phyloP scores from a whole-genome alignment of 768 basidiomycete species.

The Obba rivulosa region DNA sequence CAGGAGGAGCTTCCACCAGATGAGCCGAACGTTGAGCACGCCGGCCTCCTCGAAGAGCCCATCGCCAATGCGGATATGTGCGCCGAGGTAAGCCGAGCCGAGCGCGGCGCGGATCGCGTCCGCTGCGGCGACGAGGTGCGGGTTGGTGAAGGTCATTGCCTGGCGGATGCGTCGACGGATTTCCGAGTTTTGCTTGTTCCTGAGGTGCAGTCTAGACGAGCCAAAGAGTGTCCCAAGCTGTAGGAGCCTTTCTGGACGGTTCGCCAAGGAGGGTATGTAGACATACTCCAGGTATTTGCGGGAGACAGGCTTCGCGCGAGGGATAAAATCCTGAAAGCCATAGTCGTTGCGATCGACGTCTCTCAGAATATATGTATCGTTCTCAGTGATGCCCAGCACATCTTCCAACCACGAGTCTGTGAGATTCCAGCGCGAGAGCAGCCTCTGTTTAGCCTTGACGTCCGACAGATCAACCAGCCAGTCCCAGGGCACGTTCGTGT shows the following conservation, averaged over 20 bases:
- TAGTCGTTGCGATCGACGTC: constrained; percentile 59
- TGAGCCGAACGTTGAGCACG: constrained; percentile 33
- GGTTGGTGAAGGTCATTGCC: constrained; percentile 53
- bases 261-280: constrained; percentile 37
- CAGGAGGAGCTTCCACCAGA: constrained; percentile 57
- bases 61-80: constrained; percentile 68
- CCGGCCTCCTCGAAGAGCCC: constrained; percentile 49
- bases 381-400: constrained; percentile 30
- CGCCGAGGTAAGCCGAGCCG: constrained; percentile 44
- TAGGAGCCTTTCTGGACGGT: constrained; percentile 44
- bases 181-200: constrained; percentile 30
- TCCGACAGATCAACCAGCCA: constrained; percentile 56
- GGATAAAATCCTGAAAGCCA: constrained; percentile 46
- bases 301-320: constrained; percentile 17
- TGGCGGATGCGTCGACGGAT: constrained; percentile 45
- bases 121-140: constrained; percentile 38
- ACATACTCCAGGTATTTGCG: constrained; percentile 41
- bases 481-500: constrained; percentile 64
- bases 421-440: constrained; percentile 47
- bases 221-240: constrained; percentile 76
- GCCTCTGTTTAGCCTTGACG: constrained; percentile 32
- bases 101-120: constrained; percentile 42
- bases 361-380: constrained; percentile 42
- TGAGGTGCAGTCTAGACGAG: constrained; percentile 59
- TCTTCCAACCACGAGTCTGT: constrained; percentile 42